Conservation (phyloP, 1,139 yeast species). For the Yamadazyma aaseri region DNA sequence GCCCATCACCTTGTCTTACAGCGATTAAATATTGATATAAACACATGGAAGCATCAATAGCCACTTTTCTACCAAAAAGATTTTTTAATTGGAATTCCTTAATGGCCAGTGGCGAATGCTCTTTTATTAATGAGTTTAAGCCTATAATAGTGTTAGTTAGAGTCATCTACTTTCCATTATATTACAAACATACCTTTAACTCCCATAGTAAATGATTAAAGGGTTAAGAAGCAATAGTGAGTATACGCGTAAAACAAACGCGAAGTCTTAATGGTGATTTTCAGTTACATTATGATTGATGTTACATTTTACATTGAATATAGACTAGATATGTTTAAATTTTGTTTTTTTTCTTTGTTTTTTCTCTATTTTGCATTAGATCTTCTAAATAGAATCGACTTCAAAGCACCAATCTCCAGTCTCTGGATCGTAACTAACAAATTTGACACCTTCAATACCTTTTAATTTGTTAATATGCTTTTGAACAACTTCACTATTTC, state of each 20-base stretch:
- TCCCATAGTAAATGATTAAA: conserved; percentile 52
- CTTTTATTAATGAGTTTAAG: conserved; percentile 74
- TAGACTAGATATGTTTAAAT: too few relatives aligned
- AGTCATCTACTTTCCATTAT: not conserved
- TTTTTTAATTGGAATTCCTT: conserved; percentile 78
- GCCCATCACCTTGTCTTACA: conserved; percentile 96
- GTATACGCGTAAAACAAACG: conserved; percentile 4
- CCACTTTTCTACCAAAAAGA: conserved; percentile 90
- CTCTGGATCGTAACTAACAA: conserved; percentile 72
- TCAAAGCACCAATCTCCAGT: conserved; percentile 83
- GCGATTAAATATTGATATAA: conserved; percentile 92
- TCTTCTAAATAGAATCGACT: conserved; percentile 26
- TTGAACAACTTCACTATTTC: conserved; percentile 67
- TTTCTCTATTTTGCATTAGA: not conserved
- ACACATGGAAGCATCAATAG: conserved; percentile 90
- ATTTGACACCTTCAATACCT: conserved; percentile 56
- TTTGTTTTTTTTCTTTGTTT: too few relatives aligned
- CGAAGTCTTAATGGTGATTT: too few relatives aligned
- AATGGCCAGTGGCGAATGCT: conserved; percentile 84
- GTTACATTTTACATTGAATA: too few relatives aligned
- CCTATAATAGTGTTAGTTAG: conserved; percentile 36
- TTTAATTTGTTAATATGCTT: conserved; percentile 71
- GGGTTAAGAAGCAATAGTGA: not conserved
- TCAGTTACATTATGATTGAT: too few relatives aligned
- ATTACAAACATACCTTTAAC: conserved; percentile 54